Conservation (phyloP, 768 basidiomycete species). For the Serpula lacrymans region DNA sequence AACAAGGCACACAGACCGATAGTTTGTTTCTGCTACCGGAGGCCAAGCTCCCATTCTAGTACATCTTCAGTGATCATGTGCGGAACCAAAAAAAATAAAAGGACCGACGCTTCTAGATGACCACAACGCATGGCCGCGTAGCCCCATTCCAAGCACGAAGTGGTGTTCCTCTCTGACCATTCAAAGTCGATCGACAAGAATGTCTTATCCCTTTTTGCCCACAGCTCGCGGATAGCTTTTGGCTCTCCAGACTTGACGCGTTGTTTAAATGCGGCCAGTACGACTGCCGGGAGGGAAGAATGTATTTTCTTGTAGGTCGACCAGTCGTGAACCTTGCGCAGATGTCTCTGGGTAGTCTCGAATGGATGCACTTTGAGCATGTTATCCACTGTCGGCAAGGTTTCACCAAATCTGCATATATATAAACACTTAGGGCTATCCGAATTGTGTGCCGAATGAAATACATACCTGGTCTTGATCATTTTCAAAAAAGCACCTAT, state of each 20-base stretch:
- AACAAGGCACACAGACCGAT: conserved; percentile 48
- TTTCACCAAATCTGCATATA: conserved; percentile 64
- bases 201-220: conserved; percentile 68
- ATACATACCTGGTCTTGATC: conserved; percentile 70
- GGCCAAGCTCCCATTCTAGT: conserved; percentile 70
- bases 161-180: conserved; percentile 68
- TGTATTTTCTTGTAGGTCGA: conserved; percentile 66
- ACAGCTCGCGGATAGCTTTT: conserved; percentile 59
- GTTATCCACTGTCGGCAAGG: conserved; percentile 67
- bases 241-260: conserved; percentile 68
- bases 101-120: conserved; percentile 63
- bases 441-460: not conserved
- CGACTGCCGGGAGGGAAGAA: conserved; percentile 65
- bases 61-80: not conserved
- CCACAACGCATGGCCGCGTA: conserved; percentile 77
- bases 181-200: conserved; percentile 76
- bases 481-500: conserved; percentile 78
- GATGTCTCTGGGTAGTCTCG: conserved; percentile 63
- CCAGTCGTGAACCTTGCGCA: conserved; percentile 69
- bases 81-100: not conserved
- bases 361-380: conserved; percentile 67
- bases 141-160: conserved; percentile 73
- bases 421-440: not conserved
- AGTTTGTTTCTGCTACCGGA: conserved; percentile 70
- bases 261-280: conserved; percentile 59